These are phyloP conservation scores for Hypoxylon lienhwacheense DNA, from an alignment of 495 filamentous ascomycete genomes.

Conservation along the genomic window DNA sequence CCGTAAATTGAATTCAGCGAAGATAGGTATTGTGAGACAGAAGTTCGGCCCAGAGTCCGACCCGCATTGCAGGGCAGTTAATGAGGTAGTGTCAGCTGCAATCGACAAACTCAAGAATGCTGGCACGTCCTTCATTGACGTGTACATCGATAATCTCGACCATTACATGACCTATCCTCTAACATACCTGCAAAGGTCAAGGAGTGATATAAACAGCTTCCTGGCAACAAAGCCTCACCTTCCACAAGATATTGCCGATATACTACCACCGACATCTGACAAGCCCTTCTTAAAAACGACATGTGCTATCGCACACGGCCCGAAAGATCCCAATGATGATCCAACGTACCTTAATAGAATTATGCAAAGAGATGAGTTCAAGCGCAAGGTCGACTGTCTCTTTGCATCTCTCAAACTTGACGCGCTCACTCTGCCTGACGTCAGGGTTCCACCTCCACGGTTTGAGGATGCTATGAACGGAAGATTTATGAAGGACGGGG, in stretches of 20 bases:
- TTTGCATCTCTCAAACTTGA: constrained; percentile 32
- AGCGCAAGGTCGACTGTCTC: constrained; percentile 30
- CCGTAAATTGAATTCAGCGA: constrained; percentile 22
- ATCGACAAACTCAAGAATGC: constrained; percentile 23
- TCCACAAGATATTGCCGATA: constrained; percentile 21
- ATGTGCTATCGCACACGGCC: constrained; percentile 24
- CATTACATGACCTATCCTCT: constrained; percentile 32
- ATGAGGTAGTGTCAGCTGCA: constrained; percentile 30
- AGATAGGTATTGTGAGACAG: constrained; percentile 35
- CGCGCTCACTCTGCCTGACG: constrained; percentile 34
- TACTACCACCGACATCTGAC: constrained; percentile 16
- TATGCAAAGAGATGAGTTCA: constrained; percentile 25
- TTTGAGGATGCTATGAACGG: constrained; percentile 25
- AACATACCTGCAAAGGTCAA: constrained; percentile 32
- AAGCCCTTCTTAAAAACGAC: constrained; percentile 19
- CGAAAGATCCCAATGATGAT: constrained; percentile 23
- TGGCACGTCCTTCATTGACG: constrained; percentile 35
- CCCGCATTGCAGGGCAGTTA: constrained; percentile 28
- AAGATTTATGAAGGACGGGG: constrained; percentile 20
- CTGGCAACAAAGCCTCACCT: constrained; percentile 34
- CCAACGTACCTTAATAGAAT: constrained; percentile 31
- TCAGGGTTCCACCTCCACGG: constrained; percentile 32
- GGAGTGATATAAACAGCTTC: constrained; percentile 43
- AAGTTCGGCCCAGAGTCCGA: constrained; percentile 38
- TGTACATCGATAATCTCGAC: constrained; percentile 39